These are phyloP conservation scores for Candida arabinofermentans DNA, from an alignment of 805 yeast species.

Conservation along the genomic window DNA sequence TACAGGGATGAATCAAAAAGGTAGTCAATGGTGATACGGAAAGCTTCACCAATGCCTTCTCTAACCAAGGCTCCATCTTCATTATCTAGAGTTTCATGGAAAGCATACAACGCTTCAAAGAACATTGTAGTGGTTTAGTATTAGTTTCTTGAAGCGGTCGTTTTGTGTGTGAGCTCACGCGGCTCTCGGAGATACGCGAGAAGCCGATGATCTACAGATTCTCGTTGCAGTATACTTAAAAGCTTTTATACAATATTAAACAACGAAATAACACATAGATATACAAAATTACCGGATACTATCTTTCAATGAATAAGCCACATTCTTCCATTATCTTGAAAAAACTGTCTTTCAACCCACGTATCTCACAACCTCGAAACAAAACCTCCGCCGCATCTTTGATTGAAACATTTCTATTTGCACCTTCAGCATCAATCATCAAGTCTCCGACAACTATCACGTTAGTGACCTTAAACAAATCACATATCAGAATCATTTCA, in stretches of 20 bases:
- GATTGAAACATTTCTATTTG: neutral
- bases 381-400: conserved; percentile 17
- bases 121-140: no score
- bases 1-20: conserved; percentile 13
- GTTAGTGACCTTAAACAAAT: conserved; percentile 15
- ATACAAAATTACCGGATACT: no score
- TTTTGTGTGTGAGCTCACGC: no score
- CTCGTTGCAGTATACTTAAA: no score
- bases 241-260: no score
- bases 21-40: neutral
- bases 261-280: no score
- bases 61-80: neutral
- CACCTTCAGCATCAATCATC: conserved; percentile 5
- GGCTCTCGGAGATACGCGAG: no score
- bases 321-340: conserved; percentile 11
- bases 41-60: neutral
- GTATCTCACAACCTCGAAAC: conserved; percentile 13
- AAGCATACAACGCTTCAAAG: neutral
- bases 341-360: conserved; percentile 15
- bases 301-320: conserved; percentile 1
- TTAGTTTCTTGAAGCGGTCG: no score
- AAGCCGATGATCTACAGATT: no score
- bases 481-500: conserved; percentile 22
- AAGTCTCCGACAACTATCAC: conserved; percentile 12
- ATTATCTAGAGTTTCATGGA: neutral